These are phyloP conservation scores for Diaporthe australafricana DNA, from an alignment of 2,329 filamentous ascomycete species.

Conservation along the genomic window DNA sequence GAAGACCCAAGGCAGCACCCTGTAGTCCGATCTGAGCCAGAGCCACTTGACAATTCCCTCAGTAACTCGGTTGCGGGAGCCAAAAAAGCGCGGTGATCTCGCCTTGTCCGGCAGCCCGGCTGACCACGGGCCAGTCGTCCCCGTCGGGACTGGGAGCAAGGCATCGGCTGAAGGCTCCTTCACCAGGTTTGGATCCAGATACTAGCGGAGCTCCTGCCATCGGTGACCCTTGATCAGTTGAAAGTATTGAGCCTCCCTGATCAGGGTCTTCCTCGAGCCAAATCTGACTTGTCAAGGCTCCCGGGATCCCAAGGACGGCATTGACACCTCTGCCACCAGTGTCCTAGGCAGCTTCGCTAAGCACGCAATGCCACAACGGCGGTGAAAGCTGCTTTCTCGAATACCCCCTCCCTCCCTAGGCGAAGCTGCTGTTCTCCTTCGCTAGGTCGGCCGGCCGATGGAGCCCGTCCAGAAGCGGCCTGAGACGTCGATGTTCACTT, in stretches of 20 bases:
- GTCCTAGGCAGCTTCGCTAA: not conserved
- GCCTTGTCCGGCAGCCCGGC: conserved; percentile 9
- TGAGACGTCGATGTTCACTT: not conserved
- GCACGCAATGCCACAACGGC: not conserved
- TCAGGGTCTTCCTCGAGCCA: not conserved
- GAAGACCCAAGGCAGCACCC: not conserved
- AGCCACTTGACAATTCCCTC: not conserved
- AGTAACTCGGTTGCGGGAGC: conserved; percentile 22
- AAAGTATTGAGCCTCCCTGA: not conserved
- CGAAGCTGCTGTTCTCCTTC: not conserved
- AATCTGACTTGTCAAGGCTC: not conserved
- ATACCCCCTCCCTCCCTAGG: not conserved
- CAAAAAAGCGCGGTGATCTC: conserved; percentile 25
- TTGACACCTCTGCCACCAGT: not conserved
- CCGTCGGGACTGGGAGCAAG: not conserved
- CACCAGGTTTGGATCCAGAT: not conserved
- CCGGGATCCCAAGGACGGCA: not conserved
- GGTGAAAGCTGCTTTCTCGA: not conserved
- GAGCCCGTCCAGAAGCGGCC: not conserved
- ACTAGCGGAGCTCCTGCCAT: conserved; percentile 3
- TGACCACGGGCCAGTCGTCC: not conserved
- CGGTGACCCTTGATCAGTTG: conserved; percentile 7
- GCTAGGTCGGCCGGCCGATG: not conserved
- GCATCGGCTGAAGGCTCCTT: not conserved
- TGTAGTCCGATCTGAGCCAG: conserved; percentile 3